These are phyloP conservation scores for Diplodia mutila DNA, from an alignment of 2,329 filamentous ascomycete species.

Conservation along the genomic window DNA sequence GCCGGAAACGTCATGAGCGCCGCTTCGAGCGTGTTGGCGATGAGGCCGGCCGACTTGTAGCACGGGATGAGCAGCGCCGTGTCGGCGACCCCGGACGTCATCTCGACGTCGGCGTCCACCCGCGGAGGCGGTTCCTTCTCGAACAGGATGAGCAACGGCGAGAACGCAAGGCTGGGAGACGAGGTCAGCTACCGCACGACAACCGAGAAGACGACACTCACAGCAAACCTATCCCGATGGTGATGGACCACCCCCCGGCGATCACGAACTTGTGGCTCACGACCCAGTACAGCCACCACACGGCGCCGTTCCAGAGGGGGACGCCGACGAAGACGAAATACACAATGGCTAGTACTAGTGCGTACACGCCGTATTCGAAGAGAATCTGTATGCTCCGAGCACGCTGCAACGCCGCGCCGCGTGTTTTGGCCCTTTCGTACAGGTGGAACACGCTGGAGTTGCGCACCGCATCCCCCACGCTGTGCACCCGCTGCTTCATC, in stretches of 20 bases:
- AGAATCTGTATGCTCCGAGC: background rate
- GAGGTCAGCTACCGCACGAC: background rate
- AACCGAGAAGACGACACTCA: background rate
- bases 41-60: conserved; percentile 51
- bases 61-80: conserved; percentile 54
- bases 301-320: background rate
- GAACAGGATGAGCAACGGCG: background rate
- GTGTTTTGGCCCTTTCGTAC: background rate
- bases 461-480: background rate
- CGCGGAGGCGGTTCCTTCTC: background rate
- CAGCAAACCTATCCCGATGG: fast-evolving
- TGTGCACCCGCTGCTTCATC: background rate
- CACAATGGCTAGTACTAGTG: background rate
- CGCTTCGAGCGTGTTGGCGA: conserved; percentile 49
- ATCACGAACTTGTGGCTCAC: background rate
- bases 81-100: conserved; percentile 25
- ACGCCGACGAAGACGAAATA: background rate
- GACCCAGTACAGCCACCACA: background rate
- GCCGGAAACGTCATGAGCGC: conserved; percentile 53
- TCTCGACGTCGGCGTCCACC: background rate
- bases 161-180: background rate
- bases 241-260: background rate
- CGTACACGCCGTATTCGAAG: background rate
- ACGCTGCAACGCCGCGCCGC: background rate
- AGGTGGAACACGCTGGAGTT: background rate